Conservation (phyloP, 2,329 filamentous ascomycete genomes). For the Pyrenochaeta sp. region DNA sequence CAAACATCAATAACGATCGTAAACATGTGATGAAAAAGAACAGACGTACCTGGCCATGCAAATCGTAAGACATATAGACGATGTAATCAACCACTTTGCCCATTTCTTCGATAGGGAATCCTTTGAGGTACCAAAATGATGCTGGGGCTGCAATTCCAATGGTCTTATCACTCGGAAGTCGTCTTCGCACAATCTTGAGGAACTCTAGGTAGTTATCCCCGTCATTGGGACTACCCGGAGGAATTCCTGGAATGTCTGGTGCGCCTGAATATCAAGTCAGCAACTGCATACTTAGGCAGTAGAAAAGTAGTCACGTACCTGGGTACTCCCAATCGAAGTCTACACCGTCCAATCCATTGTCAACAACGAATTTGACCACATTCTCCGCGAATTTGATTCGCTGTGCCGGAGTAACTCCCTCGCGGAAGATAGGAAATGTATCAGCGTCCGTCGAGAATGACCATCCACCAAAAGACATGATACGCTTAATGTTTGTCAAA, state of each 20-base stretch:
- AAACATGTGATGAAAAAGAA: too few species aligned
- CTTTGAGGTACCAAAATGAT: constrained; percentile 39
- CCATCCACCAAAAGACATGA: constrained; percentile 58
- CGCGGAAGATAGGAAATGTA: constrained; percentile 50
- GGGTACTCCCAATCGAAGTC: constrained; percentile 59
- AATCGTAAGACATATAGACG: constrained; percentile 45
- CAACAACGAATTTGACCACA: constrained; percentile 27
- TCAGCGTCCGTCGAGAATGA: constrained; percentile 48
- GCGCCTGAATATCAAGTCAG: constrained; percentile 9
- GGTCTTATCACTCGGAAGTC: constrained; percentile 11
- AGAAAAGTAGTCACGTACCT: constrained; percentile 6
- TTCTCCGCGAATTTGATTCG: constrained; percentile 38
- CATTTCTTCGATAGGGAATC: constrained; percentile 32
- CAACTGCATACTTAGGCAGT: too few species aligned
- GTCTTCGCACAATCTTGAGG: constrained; percentile 14
- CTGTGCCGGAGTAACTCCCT: constrained; percentile 48
- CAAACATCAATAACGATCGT: too few species aligned
- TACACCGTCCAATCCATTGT: constrained; percentile 42
- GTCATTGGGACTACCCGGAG: constrained; percentile 32
- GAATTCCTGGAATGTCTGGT: constrained; percentile 49
- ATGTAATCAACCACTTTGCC: constrained; percentile 33
- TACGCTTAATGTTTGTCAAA: constrained; percentile 40
- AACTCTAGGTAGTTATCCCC: constrained; percentile 48
- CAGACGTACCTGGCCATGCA: constrained; percentile 54
- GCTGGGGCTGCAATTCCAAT: constrained; percentile 36